Evolutionary conservation across 176 grass and related monocot species (phyloP).

Genomic region (Microstegium vimineum): DNA sequence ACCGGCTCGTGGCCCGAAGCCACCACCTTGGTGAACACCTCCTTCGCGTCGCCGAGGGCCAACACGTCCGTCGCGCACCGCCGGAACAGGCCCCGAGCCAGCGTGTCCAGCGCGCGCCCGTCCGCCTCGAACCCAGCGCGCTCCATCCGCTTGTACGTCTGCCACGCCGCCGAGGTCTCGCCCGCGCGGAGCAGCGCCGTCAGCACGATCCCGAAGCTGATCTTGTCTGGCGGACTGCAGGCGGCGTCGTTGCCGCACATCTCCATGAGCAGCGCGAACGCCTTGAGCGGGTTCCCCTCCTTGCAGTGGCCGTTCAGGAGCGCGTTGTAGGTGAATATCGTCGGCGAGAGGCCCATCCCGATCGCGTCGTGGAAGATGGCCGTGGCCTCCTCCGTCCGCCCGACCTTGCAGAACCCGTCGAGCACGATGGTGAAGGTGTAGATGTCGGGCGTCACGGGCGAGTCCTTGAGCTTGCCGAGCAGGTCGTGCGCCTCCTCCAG

Average conservation of each 20-base stretch:
- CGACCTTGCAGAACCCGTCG: slow-evolving; percentile 84
- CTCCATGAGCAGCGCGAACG: slow-evolving; percentile 58
- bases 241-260: slow-evolving; percentile 38
- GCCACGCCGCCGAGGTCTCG: slow-evolving; percentile 54
- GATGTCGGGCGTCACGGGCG: slow-evolving; percentile 60
- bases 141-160: slow-evolving; percentile 63
- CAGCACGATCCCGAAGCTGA: slow-evolving; percentile 75
- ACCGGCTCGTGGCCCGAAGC: slow-evolving; percentile 49
- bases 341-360: slow-evolving; percentile 46
- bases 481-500: slow-evolving; percentile 75
- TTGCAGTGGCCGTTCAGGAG: slow-evolving; percentile 86
- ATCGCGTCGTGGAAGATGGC: slow-evolving; percentile 51
- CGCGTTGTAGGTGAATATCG: slow-evolving; percentile 74
- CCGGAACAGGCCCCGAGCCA: slow-evolving; percentile 63
- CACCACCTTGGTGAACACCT: slow-evolving; percentile 48
- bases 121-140: slow-evolving; percentile 61
- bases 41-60: slow-evolving; percentile 47
- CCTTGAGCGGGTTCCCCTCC: slow-evolving; percentile 53
- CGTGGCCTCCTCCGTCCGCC: slow-evolving; percentile 51
- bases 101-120: slow-evolving; percentile 58
- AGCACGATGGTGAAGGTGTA: slow-evolving; percentile 75
- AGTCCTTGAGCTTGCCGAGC: slow-evolving; percentile 58
- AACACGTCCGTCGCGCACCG: slow-evolving; percentile 38
- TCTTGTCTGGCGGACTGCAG: slow-evolving; percentile 47
- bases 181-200: slow-evolving; percentile 51